Evolutionary conservation across 306 rosid genomes (phyloP).

Genomic region (Clitoria ternatea): DNA sequence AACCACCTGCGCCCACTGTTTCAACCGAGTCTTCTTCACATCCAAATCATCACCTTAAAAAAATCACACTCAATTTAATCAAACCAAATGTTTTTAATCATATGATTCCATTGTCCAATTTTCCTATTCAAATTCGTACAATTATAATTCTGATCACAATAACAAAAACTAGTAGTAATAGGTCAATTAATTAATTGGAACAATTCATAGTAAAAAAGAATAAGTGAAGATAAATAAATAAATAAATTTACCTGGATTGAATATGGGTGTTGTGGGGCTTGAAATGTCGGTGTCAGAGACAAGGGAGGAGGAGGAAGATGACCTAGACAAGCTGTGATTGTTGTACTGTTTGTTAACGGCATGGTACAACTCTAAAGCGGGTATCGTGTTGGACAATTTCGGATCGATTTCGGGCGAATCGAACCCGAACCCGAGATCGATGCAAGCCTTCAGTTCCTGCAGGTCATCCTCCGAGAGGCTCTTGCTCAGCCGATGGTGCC

Average conservation of each 20-base stretch:
- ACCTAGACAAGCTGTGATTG: constrained; percentile 19
- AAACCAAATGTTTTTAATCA: not conserved
- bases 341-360: constrained; percentile 50
- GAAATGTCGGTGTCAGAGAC: constrained; percentile 29
- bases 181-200: too few relatives aligned
- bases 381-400: constrained; percentile 48
- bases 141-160: not conserved
- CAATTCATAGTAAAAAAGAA: not conserved
- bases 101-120: too few relatives aligned
- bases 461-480: constrained; percentile 68
- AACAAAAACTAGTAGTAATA: too few relatives aligned
- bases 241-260: constrained; percentile 58
- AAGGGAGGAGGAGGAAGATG: not conserved
- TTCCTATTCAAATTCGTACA: not conserved
- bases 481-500: constrained; percentile 29
- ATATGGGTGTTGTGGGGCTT: constrained; percentile 25
- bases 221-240: too few relatives aligned
- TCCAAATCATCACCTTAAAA: constrained; percentile 44
- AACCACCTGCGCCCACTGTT: constrained; percentile 78
- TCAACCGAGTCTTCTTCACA: constrained; percentile 62
- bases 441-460: constrained; percentile 71
- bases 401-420: constrained; percentile 54
- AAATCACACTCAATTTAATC: not conserved
- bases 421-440: constrained; percentile 75
- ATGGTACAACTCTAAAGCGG: constrained; percentile 58